Conservation (phyloP, 2,329 filamentous ascomycete species). For the Cladosporium sp. region DNA sequence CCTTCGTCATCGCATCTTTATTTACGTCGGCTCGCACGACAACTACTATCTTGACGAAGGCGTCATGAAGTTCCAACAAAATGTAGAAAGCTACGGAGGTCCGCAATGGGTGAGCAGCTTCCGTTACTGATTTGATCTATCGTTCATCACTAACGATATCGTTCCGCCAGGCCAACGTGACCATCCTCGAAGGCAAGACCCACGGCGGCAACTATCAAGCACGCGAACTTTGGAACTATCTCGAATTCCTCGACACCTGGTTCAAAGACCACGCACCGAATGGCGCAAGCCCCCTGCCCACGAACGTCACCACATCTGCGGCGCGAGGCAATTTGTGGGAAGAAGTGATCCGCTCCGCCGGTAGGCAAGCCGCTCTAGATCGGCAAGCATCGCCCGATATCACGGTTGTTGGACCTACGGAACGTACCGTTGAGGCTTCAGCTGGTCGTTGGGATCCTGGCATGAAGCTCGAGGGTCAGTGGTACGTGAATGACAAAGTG, state of each 20-base stretch:
- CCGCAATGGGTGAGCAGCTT: slow-evolving; percentile 28
- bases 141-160: background rate
- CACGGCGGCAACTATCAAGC: slow-evolving; percentile 35
- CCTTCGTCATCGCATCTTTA: slow-evolving; percentile 29
- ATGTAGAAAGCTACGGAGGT: slow-evolving; percentile 31
- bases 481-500: no score
- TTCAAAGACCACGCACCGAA: slow-evolving; percentile 31
- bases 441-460: no score
- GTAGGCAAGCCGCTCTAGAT: slow-evolving; percentile 31
- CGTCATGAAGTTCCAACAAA: slow-evolving; percentile 33
- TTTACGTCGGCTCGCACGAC: slow-evolving; percentile 36
- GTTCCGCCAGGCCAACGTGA: slow-evolving; percentile 29
- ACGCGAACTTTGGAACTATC: slow-evolving; percentile 31
- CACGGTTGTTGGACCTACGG: no score
- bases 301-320: slow-evolving; percentile 18
- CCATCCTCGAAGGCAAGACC: slow-evolving; percentile 26
- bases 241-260: slow-evolving; percentile 31
- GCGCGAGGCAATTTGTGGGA: slow-evolving; percentile 33
- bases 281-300: slow-evolving; percentile 28
- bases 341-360: slow-evolving; percentile 31
- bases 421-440: no score
- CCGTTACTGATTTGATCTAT: no score
- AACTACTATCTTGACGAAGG: slow-evolving; percentile 37
- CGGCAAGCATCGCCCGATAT: no score
- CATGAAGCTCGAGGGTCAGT: no score